Evolutionary conservation across 768 basidiomycete genomes (phyloP).

Genomic region (Russula griseocarnosa): DNA sequence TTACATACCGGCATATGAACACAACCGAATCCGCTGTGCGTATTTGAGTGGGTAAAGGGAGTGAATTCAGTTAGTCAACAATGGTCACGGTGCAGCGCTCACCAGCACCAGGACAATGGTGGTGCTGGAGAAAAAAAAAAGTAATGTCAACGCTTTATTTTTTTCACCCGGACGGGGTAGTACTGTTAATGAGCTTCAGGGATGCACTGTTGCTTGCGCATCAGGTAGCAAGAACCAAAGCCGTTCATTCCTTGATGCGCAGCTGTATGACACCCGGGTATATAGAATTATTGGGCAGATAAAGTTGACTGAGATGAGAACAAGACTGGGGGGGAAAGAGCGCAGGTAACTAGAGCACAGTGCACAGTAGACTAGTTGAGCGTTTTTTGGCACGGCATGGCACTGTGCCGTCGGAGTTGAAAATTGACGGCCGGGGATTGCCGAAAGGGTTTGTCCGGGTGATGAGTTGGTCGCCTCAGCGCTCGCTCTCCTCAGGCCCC

Average conservation of each 20-base stretch:
- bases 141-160: not conserved
- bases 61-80: not conserved
- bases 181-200: not conserved
- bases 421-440: conserved; percentile 11
- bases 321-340: not conserved
- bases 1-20: too few relatives aligned
- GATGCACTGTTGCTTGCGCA: not conserved
- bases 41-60: not conserved
- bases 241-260: conserved; percentile 1
- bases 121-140: not conserved
- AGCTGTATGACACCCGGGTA: not conserved
- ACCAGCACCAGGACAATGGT: not conserved
- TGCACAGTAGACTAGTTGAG: not conserved
- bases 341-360: not conserved
- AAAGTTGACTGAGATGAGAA: not conserved
- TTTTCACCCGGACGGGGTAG: not conserved
- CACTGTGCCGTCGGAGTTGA: conserved; percentile 13
- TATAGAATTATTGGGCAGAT: not conserved
- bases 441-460: conserved; percentile 12
- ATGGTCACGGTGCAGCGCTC: not conserved
- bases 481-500: conserved; percentile 23
- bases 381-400: conserved; percentile 1
- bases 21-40: not conserved
- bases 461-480: conserved; percentile 25
- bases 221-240: not conserved